phyloP scores from a whole-genome alignment of 495 filamentous ascomycete genomes.

The Mytilinidion resinicola region DNA sequence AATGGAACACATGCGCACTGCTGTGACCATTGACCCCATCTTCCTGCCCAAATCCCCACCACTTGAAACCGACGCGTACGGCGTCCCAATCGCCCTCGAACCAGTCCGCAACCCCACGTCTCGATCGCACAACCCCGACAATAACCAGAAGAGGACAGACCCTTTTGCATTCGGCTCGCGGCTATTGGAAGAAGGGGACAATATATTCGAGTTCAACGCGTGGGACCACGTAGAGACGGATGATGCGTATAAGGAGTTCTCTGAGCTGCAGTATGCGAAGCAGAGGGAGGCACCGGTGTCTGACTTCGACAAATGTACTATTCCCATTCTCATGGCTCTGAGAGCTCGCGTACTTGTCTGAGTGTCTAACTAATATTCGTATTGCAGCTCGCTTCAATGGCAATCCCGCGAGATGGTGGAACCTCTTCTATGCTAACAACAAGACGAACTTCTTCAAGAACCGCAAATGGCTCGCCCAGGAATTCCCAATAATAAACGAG shows the following conservation, averaged over 20 bases:
- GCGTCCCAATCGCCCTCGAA: constrained; percentile 42
- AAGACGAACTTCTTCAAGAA: constrained; percentile 97
- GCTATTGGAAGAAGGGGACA: constrained; percentile 68
- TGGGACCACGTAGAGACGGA: constrained; percentile 97
- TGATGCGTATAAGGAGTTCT: constrained; percentile 72
- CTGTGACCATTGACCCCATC: constrained; percentile 32
- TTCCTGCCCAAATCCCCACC: constrained; percentile 10
- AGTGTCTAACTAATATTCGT: neutral
- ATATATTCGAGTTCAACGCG: constrained; percentile 93
- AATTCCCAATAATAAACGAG: constrained; percentile 77
- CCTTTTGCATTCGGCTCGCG: constrained; percentile 95
- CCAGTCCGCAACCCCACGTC: constrained; percentile 34
- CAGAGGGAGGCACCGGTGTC: constrained; percentile 78
- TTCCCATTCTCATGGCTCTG: neutral
- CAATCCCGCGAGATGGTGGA: constrained; percentile 92
- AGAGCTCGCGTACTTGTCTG: neutral
- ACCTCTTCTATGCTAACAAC: constrained; percentile 93
- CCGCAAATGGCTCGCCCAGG: constrained; percentile 90
- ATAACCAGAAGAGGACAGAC: constrained; percentile 73
- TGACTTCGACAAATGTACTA: constrained; percentile 63
- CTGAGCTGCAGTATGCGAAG: constrained; percentile 69
- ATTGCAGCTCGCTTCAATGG: constrained; percentile 59
- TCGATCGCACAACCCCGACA: constrained; percentile 49
- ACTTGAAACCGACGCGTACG: constrained; percentile 35
- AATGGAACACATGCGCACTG: constrained; percentile 41